Base-by-base conservation (phyloP, 2,329 filamentous ascomycete species). In the Aspergillus novoparasiticus region DNA sequence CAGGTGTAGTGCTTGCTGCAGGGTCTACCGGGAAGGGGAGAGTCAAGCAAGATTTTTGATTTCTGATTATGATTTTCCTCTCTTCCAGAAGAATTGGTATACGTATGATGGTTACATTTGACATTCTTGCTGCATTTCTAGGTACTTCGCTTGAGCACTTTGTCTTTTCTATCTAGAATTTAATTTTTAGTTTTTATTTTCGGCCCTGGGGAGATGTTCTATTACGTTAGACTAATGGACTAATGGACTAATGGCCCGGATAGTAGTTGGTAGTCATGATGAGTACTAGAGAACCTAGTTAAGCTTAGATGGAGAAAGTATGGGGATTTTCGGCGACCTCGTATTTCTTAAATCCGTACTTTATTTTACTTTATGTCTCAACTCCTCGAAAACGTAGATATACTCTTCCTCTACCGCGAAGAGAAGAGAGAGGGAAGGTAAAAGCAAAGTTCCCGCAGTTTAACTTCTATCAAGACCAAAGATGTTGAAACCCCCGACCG, bases 1-100 rank as follows among this genome's bases (percentile, higher is more conserved):
- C 67, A 69, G 64, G 67, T 58, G 61, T 48, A 26, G 45, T n/a
- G 21, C 23, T 21, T 60, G 57, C 63, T 63, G 64, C 65, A 65
- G 65, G 61, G 66, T 59, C 60, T 60, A 43, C 58, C 51, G 62
- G 59, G 60, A 60, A 54, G 64, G 50, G 32, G 11, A 39, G 30
- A 21, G 30, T 26, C 39, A 41, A 21, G 39, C 46, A 39, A 48
- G 46, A 56, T 30, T 51, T 50, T 57, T 10, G 10, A 34, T n/a
- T 26, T 45, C 41, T 12, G 26, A 28, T 28, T 28, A 28, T 11
- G 9, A 30, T 21, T 51, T 51, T 43, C 14, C 30, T 32, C 45
- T 21, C 43, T 63, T 60, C 34, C 59, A 56, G 36, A 26, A 45
- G 55, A 34, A 46, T 43, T 21, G 4, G 34, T 14, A 30, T 36